Evolutionary conservation across 257 asterid genomes (phyloP).

Genomic region (Scutellaria barbata): DNA sequence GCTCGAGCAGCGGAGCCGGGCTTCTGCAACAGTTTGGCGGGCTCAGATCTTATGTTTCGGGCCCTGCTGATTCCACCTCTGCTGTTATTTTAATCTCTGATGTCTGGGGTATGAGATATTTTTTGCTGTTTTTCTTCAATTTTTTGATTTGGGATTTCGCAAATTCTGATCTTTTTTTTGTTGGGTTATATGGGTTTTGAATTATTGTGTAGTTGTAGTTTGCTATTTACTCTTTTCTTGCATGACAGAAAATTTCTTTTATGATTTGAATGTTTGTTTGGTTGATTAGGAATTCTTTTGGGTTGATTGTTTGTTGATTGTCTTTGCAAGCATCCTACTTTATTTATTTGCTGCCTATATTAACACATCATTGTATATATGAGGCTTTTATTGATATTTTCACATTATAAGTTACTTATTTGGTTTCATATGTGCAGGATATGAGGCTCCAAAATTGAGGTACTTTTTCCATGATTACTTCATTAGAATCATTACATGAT

Average conservation of each 20-base stretch:
- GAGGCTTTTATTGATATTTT: neutral
- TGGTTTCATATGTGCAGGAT: conserved; percentile 50
- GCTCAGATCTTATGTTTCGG: conserved; percentile 47
- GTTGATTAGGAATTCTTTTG: neutral
- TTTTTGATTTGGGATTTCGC: neutral
- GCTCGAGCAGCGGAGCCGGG: conserved; percentile 47
- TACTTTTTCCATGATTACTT: conserved; percentile 15
- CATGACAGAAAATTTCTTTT: too few relatives aligned
- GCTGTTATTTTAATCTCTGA: conserved; percentile 59
- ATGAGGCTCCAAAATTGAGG: conserved; percentile 72
- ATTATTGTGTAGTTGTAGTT: too few relatives aligned
- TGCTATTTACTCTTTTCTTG: too few relatives aligned
- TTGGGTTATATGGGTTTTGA: too few relatives aligned
- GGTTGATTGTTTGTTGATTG: neutral
- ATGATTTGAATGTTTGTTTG: neutral
- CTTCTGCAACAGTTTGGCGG: conserved; percentile 56
- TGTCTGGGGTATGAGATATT: conserved; percentile 49
- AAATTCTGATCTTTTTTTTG: neutral
- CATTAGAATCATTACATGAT: too few relatives aligned
- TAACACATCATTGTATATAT: neutral
- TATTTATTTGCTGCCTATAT: neutral
- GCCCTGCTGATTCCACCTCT: conserved; percentile 48
- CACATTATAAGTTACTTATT: neutral
- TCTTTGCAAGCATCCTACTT: neutral
- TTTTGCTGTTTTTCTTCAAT: neutral